Base-by-base conservation (phyloP, 352 stramenopile genomes). In the Pythium guiyangense region DNA sequence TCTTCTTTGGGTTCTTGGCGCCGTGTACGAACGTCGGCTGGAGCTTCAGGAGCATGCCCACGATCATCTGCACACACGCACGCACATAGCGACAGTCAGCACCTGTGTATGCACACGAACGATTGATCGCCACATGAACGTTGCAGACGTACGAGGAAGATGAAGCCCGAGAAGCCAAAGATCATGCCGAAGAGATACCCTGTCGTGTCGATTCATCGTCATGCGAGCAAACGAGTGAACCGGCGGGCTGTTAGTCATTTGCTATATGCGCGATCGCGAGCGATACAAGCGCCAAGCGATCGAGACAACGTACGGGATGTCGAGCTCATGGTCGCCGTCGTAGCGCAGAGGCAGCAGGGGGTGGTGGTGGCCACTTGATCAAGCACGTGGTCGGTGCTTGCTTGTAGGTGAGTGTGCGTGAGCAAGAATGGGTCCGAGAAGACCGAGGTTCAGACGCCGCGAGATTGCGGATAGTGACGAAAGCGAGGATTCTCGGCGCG, bases 181-280 rank as follows among this genome's bases (percentile, higher is more conserved):
- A 91, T 91, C 45, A 80, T 81, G 58, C 80, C 82, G 44, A 77
- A 88, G 29, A 93, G 67, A 56, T 87, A 89, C 39, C 67, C 84
- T 93, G 52, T 35, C 25, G 20, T 68, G 39, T 0, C 6, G 12
- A 54, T 52, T 49, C 11, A 15, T 39, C 18, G 17, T 27, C n/a
- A n/a, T n/a, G n/a, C n/a, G n/a, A n/a, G n/a, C n/a, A 18, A 40
- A 17, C 0, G 18, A 18, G 17, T 25, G 31, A 35, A 5, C 6
- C 31, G 31, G 6, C 31, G 6, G 31, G 9, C 31, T 35, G 31
- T 35, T 9, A 35, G 31, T 35, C 31, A n/a, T n/a, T n/a, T n/a
- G n/a, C n/a, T n/a, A n/a, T n/a, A n/a, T n/a, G n/a, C n/a, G n/a
- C n/a, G n/a, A n/a, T n/a, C n/a, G n/a, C n/a, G n/a, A n/a, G n/a